A percentile compares a stretch with the other conserved stretches of the same genome.
Conservation (phyloP, 176 grass and related monocot genomes). For the Pontederia paniculata region DNA sequence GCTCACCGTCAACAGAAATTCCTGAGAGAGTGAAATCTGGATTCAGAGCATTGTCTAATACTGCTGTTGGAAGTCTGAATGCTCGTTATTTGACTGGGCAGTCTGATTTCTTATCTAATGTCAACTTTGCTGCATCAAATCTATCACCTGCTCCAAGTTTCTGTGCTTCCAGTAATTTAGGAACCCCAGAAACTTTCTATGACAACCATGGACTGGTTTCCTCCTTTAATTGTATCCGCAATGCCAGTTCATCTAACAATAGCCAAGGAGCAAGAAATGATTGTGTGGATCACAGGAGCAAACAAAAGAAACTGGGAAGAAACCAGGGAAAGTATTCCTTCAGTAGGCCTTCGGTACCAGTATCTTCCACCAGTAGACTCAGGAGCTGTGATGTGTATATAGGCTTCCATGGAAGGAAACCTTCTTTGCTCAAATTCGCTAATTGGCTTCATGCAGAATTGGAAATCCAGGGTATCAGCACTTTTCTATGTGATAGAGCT, state of each 20-base stretch:
- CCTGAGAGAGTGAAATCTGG: conserved; percentile 19
- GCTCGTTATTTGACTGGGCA: conserved; percentile 26
- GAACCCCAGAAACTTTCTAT: conserved; percentile 48
- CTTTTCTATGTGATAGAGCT: conserved; percentile 71
- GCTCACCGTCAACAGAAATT: conserved; percentile 37
- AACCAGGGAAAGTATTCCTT: conserved; percentile 33
- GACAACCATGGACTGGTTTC: conserved; percentile 52
- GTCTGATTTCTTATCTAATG: conserved; percentile 21
- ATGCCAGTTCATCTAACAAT: conserved; percentile 50
- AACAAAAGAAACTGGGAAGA: conserved; percentile 40
- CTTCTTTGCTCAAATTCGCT: conserved; percentile 70
- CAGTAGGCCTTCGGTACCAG: conserved; percentile 32
- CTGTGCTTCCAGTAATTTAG: conserved; percentile 65
- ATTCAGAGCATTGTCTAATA: conserved; percentile 16
- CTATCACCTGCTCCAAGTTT: conserved; percentile 54
- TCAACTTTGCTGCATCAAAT: conserved; percentile 31
- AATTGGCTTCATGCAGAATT: conserved; percentile 90
- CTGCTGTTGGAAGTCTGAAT: conserved; percentile 25
- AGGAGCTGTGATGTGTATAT: conserved; percentile 84
- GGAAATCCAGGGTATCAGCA: conserved; percentile 91
- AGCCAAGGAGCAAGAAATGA: conserved; percentile 31
- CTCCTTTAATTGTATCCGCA: conserved; percentile 41
- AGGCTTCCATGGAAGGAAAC: conserved; percentile 84
- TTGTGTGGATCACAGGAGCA: conserved; percentile 29
- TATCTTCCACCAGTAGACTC: conserved; percentile 39